Evolutionary conservation across 2,329 filamentous ascomycete species (phyloP), one percentile per base, ranked within the genome.

Genomic region (Cladophialophora psammophila): DNA sequence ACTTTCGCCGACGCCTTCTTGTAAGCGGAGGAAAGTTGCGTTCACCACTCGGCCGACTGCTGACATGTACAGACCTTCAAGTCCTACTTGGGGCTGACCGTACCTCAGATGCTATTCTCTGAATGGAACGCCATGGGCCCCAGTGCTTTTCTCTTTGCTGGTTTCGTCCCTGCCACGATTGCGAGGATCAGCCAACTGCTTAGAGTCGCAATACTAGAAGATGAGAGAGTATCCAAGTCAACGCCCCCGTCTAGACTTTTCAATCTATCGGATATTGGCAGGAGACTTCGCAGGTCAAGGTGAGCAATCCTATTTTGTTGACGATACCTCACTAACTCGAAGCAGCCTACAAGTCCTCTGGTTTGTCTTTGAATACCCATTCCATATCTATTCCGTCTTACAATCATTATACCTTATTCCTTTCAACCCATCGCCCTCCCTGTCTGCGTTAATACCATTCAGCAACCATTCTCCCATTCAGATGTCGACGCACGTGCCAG

Each of bases 371-470:
- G 77, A 79, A 34, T 75, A 80, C 57, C 79, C 81, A 67, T 74
- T 77, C 32, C 78, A 81, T 64, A 78, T 81, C 74, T 80, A 80
- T 64, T 79, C 80, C 26, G 66, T 80, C 15, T 73, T 82, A 18
- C 80, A 82, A 67, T 77, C 77, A 20, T 76, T 82, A 34, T 77
- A 79, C 45, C 74, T 82, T 20, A 71, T 82, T 18, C 77, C 77
- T 26, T 65, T 75, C 34, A 72, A 74, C 55, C 68, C 74, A 8
- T 71, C 78, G 10, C 79, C 78, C 6, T 72, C 75, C 18, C 35
- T 75, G 38, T 71, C 64, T 4, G 72, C 77, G 20, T 71, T 81
- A 20, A 68, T 81, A 31, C 80, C 80, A 2, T 80, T 81, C 58
- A 75, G 70, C 42, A 15, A 26, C 8, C 66, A 72, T 18, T 79